Conservation (phyloP, 2,329 filamentous ascomycete species). For the Paraconiothyrium sp. region DNA sequence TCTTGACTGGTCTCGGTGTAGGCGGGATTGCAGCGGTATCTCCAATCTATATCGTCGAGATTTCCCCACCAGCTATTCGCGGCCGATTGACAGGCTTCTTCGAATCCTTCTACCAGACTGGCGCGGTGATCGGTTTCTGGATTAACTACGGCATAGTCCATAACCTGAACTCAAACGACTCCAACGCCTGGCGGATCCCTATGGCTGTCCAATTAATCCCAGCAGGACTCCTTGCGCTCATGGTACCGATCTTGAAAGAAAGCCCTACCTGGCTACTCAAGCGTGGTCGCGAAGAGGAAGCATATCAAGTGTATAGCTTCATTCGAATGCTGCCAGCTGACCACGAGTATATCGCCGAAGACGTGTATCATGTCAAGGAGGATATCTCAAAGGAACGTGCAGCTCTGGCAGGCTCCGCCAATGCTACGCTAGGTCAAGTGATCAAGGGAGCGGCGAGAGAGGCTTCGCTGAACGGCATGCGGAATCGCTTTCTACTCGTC, state of each 20-base stretch:
- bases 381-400: conserved; percentile 45
- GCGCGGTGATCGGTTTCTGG: conserved; percentile 68
- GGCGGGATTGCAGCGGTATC: not conserved
- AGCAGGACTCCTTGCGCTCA: conserved; percentile 64
- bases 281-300: conserved; percentile 53
- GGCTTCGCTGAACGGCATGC: conserved; percentile 47
- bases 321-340: conserved; percentile 58
- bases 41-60: conserved; percentile 2
- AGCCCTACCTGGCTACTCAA: conserved; percentile 56
- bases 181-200: conserved; percentile 58
- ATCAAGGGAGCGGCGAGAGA: conserved; percentile 45
- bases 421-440: conserved; percentile 38
- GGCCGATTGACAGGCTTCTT: conserved; percentile 73
- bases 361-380: conserved; percentile 42
- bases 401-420: conserved; percentile 36
- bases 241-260: conserved; percentile 54
- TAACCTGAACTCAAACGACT: conserved; percentile 28
- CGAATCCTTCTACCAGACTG: conserved; percentile 61
- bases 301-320: conserved; percentile 51
- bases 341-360: conserved; percentile 53
- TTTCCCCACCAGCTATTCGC: conserved; percentile 48
- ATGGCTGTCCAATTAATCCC: conserved; percentile 74
- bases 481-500: conserved; percentile 52
- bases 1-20: not conserved
- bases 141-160: conserved; percentile 16